phyloP scores from a whole-genome alignment of 2,329 filamentous ascomycete species.

The Sclerotiophoma versabilis region DNA sequence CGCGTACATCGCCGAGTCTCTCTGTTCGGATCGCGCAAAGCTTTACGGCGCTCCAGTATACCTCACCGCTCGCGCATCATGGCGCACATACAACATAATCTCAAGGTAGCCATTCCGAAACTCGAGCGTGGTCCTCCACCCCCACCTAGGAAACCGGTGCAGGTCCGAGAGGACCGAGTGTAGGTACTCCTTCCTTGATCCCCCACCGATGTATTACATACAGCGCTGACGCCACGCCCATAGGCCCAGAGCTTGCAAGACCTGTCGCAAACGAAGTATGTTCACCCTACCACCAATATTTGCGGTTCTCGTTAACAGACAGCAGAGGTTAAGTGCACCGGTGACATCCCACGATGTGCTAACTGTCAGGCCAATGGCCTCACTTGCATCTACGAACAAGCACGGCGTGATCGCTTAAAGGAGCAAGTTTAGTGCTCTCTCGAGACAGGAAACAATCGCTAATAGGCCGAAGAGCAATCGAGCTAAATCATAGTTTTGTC shows the following conservation, averaged over 20 bases:
- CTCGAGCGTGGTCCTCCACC: constrained; percentile 15
- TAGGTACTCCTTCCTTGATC: constrained; percentile 3
- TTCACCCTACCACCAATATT: background rate
- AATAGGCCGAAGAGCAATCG: constrained; percentile 22
- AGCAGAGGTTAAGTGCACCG: constrained; percentile 36
- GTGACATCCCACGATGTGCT: constrained; percentile 28
- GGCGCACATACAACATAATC: background rate
- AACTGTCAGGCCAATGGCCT: constrained; percentile 24
- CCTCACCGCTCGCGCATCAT: no score
- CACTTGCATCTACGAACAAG: constrained; percentile 32
- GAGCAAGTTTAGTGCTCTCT: constrained; percentile 18
- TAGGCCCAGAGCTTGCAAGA: constrained; percentile 33
- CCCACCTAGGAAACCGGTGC: constrained; percentile 10
- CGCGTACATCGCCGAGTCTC: background rate
- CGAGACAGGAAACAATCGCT: background rate
- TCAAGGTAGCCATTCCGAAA: constrained; percentile 27
- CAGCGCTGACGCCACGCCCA: background rate
- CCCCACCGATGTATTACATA: background rate
- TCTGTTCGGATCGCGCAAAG: background rate
- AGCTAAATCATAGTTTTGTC: constrained; percentile 28
- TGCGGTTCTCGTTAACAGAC: background rate
- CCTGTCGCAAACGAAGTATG: constrained; percentile 34
- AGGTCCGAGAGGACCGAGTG: constrained; percentile 28
- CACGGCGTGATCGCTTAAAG: constrained; percentile 33
- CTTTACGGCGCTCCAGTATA: background rate